Evolutionary conservation across 352 stramenopile species (phyloP), one percentile per base, ranked within the genome.

Genomic region (Phytophthora sansomeana): DNA sequence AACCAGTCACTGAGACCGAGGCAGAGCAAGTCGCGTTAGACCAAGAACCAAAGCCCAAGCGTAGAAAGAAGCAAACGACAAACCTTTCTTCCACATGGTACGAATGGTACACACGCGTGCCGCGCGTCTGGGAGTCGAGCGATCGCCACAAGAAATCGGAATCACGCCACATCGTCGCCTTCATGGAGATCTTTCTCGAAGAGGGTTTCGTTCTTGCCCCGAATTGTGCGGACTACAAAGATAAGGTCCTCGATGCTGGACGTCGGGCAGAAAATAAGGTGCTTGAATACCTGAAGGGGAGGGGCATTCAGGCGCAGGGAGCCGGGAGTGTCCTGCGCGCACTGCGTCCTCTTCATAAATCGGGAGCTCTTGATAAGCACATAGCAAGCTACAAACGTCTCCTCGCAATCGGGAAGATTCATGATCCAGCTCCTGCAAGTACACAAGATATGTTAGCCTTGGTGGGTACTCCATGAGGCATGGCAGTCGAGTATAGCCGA

Each of bases 81-180:
- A 54, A 63, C 56, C 56, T 58, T 5, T 53, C 21, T 8, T 4
- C 43, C 1, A 42, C 17, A 0, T 73, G 58, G 58, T 68, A 57
- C 26, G 32, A 63, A 17, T 72, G 57, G 57, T 58, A 58, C 54
- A 58, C 55, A 11, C 11, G 11, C 3, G 35, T 49, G 11, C 60
- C 55, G 14, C 54, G 14, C 8, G 38, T 63, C 11, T 70, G 49
- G 50, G 24, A 52, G 4, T 57, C 39, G 2, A 11, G 1, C 10
- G 43, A 64, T 19, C 51, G 64, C 7, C 54, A 64, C 14, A 74
- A 74, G 60, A 70, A 67, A 26, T 67, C 55, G 0, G 67, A 75
- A 3, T 59, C 33, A 4, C 56, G 57, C 41, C 28, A 49, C 21
- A 16, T 64, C 26, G 60, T 70, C 6, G 55, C 60, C 11, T 63